These are phyloP conservation scores for Chlamydomonas incerta DNA, from an alignment of 139 green algal genomes.

Conservation along the genomic window DNA sequence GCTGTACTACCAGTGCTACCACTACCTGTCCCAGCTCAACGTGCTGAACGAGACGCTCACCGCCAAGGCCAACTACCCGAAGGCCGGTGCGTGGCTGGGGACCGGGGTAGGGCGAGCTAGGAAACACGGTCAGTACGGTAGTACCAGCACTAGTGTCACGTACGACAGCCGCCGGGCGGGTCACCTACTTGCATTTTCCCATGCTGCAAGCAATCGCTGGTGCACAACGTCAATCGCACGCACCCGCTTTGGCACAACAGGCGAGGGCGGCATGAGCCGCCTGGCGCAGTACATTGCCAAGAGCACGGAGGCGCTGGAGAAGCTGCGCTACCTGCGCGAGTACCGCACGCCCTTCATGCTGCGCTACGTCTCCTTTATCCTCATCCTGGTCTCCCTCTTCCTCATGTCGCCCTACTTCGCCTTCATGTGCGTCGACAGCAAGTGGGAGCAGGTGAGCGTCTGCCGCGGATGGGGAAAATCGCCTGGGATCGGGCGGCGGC, in stretches of 20 bases:
- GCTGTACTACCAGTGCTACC: constrained; percentile 15
- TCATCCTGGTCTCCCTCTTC: constrained; percentile 30
- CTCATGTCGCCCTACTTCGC: constrained; percentile 30
- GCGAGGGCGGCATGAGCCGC: constrained; percentile 25
- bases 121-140: too few relatives aligned
- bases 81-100: background rate
- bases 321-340: constrained; percentile 21
- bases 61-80: background rate
- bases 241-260: background rate
- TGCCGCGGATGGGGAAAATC: too few relatives aligned
- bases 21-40: background rate
- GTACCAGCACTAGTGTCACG: too few relatives aligned
- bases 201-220: too few relatives aligned
- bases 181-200: too few relatives aligned
- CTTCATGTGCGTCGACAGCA: constrained; percentile 15
- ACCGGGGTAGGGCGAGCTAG: too few relatives aligned
- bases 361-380: constrained; percentile 22
- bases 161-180: too few relatives aligned
- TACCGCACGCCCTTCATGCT: constrained; percentile 42
- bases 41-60: constrained; percentile 20
- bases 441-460: constrained; percentile 12
- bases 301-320: constrained; percentile 2
- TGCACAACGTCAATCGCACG: too few relatives aligned
- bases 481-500: too few relatives aligned
- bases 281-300: constrained; percentile 3